Evolutionary conservation across 495 filamentous ascomycete genomes (phyloP).

Genomic region (Tuber umbilicatum): DNA sequence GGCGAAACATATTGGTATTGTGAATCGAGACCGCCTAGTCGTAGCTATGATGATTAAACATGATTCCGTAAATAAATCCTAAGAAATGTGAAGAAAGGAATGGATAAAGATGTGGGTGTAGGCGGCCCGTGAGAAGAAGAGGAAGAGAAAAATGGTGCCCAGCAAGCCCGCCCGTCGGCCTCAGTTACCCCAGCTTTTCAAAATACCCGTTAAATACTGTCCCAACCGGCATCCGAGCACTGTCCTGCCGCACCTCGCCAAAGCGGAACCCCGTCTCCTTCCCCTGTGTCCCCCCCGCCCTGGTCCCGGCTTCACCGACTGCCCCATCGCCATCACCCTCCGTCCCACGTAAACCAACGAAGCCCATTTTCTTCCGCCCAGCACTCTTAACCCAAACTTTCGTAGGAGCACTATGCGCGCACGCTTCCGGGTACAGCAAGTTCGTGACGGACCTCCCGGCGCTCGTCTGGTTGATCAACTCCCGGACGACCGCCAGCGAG

Average conservation of each 20-base stretch:
- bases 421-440: slow-evolving; percentile 9
- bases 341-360: not conserved
- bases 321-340: not conserved
- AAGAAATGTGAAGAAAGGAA: not conserved
- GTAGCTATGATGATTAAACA: not conserved
- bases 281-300: not conserved
- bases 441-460: slow-evolving; percentile 16
- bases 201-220: not conserved
- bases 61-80: not conserved
- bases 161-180: not conserved
- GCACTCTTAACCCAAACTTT: slow-evolving; percentile 5
- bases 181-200: not conserved
- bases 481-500: not conserved
- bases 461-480: slow-evolving; percentile 17
- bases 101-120: not conserved
- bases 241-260: not conserved
- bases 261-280: not conserved
- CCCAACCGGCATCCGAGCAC: not conserved
- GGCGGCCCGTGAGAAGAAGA: not conserved
- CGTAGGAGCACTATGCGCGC: slow-evolving; percentile 1
- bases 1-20: too few species aligned
- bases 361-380: slow-evolving; percentile 8
- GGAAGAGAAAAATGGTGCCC: not conserved
- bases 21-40: not conserved
- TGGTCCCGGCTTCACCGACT: not conserved